Evolutionary conservation across 176 grass and related monocot species (phyloP), one percentile per base, ranked within the genome.

Genomic region (Cenchrus americanus): DNA sequence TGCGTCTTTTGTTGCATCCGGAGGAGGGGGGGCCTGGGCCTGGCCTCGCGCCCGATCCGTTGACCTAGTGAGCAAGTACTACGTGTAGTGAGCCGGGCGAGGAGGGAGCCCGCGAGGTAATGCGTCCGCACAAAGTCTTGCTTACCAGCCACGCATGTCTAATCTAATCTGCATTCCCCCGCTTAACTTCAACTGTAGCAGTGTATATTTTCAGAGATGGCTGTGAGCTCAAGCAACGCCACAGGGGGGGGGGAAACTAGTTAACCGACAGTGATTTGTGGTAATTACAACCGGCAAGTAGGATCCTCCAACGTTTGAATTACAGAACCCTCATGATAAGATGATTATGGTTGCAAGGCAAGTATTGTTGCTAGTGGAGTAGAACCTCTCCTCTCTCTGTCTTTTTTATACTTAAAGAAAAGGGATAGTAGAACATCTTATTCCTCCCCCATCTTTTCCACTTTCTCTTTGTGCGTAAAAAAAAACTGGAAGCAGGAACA

Each of bases 1-100:
- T 19, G 67, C 84, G n/a, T 75, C 50, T 86, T 64, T 44, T 57
- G 57, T 46, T 82, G 62, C 47, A 66, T 73, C 59, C 70, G 77
- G 77, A 65, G 17, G 17, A 7, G 72, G 49, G 26, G 15, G 47
- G 13, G 9, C 34, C 4, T 2, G 52, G 42, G 10, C 13, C 46
- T 8, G 46, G 32, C 79, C 50, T 69, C 34, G 21, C 65, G 64
- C 15, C 30, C 48, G 1, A 46, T 80, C 68, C 34, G 59, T 80
- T 80, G 84, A 86, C 77, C 23, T 46, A 9, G 23, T 1, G 60
- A 12, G 34, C 34, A 3, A 37, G 34, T 37, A 37, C 34, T 37
- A 3, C 34, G 34, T 9, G 34, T 9, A 18, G 5, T 6, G 21
- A 14, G 24, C 78, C 63, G 48, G 68, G 63, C 30, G 30, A 51